A percentile compares a stretch with the other conserved stretches of the same genome.
These are phyloP conservation scores for Lomentospora prolificans DNA, from an alignment of 2,329 filamentous ascomycete genomes.

Conservation along the genomic window DNA sequence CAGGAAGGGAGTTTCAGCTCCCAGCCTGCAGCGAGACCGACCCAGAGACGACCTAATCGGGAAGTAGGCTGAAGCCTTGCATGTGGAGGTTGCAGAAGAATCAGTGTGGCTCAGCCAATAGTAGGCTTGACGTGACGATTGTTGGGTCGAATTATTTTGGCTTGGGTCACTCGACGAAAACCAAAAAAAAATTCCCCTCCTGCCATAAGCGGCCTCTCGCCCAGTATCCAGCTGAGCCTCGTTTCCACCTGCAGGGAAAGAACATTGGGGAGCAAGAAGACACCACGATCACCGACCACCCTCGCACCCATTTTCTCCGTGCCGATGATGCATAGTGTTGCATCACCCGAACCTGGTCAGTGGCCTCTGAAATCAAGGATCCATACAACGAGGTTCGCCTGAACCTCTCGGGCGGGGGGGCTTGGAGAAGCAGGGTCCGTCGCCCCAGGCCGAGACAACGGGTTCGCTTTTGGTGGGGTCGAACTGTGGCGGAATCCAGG, in stretches of 20 bases:
- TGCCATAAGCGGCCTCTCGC: background rate
- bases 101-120: background rate
- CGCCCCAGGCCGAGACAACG: background rate
- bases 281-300: background rate
- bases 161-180: no score
- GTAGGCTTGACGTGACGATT: background rate
- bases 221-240: background rate
- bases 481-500: background rate
- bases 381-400: background rate
- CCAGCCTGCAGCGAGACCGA: background rate
- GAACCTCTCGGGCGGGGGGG: background rate
- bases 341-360: background rate
- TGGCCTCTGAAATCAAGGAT: background rate
- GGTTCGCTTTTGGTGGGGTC: background rate
- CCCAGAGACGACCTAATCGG: background rate
- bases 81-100: constrained; percentile 3
- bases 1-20: constrained; percentile 4
- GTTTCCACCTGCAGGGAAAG: background rate
- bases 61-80: constrained; percentile 7
- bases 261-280: no score
- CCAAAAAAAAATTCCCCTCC: no score
- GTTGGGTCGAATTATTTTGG: no score
- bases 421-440: background rate
- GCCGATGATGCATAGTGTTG: background rate
- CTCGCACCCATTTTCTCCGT: background rate